A percentile compares a stretch with the other conserved stretches of the same genome.
Evolutionary conservation across 352 stramenopile genomes (phyloP).

Genomic region (Blastocystis sp.): DNA sequence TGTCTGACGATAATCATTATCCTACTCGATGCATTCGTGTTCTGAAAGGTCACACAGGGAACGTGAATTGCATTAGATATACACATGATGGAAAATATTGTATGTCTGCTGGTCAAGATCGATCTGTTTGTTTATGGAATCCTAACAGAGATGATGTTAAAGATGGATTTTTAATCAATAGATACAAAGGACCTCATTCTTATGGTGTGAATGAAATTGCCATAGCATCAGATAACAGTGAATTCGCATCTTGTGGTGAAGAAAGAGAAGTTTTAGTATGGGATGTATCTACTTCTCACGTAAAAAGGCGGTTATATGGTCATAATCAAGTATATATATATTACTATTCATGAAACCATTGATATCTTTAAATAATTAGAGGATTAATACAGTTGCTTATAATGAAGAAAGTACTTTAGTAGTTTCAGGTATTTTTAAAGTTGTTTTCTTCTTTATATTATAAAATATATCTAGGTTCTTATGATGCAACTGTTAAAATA

Average conservation of each 20-base stretch:
- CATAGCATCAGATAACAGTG: conserved; percentile 21
- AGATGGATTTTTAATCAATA: conserved; percentile 35
- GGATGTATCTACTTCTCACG: conserved; percentile 16
- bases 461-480: no score
- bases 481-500: conserved; percentile 31
- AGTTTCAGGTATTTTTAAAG: conserved; percentile 20
- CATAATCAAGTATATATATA: conserved; percentile 31
- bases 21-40: no score
- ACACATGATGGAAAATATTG: conserved; percentile 33
- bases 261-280: conserved; percentile 27
- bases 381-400: conserved; percentile 6
- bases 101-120: conserved; percentile 30
- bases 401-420: conserved; percentile 19
- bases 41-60: conserved; percentile 14
- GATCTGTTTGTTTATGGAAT: conserved; percentile 35
- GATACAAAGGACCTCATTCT: conserved; percentile 31
- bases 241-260: conserved; percentile 27
- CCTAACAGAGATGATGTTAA: conserved; percentile 33
- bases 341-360: no score
- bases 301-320: conserved; percentile 20
- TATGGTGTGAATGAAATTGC: conserved; percentile 31
- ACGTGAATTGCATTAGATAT: conserved; percentile 15
- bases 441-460: no score
- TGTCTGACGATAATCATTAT: no score
- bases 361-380: not conserved